These are phyloP conservation scores for Aspergillus latus DNA, from an alignment of 2,329 filamentous ascomycete genomes.

Conservation along the genomic window DNA sequence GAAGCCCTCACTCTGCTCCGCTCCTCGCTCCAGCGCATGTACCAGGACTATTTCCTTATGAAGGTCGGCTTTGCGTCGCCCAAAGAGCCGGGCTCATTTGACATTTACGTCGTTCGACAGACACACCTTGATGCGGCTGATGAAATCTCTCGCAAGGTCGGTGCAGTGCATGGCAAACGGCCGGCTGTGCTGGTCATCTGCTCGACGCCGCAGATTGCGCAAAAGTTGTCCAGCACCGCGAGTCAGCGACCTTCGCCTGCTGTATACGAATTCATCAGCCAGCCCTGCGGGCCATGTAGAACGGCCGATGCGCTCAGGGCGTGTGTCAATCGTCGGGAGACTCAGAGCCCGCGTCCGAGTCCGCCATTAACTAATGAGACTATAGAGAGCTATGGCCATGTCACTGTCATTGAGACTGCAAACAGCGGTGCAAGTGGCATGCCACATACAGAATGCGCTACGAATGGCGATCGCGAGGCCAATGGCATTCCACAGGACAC, in stretches of 20 bases:
- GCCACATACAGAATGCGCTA: too few species aligned
- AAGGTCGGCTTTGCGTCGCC: background rate
- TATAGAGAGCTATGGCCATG: background rate
- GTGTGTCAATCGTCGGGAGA: background rate
- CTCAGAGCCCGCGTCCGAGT: background rate
- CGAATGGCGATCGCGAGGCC: too few species aligned
- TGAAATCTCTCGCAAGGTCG: background rate
- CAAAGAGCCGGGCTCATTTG: background rate
- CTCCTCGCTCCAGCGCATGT: conserved; percentile 4
- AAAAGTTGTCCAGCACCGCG: background rate
- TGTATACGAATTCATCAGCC: conserved; percentile 8
- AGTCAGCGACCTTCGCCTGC: background rate
- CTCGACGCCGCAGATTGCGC: conserved; percentile 6
- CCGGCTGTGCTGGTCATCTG: conserved; percentile 6
- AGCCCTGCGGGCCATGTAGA: conserved; percentile 11
- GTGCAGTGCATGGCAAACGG: background rate
- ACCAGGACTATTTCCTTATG: conserved; percentile 5
- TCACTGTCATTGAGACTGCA: background rate
- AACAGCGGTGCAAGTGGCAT: background rate
- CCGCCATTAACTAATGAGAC: background rate
- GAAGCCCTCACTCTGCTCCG: background rate
- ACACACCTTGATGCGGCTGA: background rate
- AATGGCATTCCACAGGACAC: too few species aligned
- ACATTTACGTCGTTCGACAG: conserved; percentile 9
- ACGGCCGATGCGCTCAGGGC: conserved; percentile 1